These are phyloP conservation scores for Blastomyces silverae DNA, from an alignment of 2,329 filamentous ascomycete species.

Conservation along the genomic window DNA sequence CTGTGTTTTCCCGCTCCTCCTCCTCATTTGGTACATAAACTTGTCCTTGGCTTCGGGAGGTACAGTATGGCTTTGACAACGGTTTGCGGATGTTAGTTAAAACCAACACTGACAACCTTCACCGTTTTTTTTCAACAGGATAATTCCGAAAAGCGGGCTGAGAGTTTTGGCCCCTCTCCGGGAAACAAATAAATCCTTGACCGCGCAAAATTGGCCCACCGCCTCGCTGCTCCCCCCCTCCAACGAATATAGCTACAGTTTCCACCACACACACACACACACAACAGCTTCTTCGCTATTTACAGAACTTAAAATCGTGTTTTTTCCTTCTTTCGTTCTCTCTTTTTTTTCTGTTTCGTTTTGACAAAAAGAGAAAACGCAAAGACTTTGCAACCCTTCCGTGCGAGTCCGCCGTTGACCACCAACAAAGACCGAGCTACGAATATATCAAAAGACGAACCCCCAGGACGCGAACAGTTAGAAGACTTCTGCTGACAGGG, in stretches of 20 bases:
- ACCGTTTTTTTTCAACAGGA: background rate
- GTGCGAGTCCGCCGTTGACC: background rate
- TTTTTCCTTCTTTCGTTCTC: background rate
- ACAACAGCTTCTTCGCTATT: background rate
- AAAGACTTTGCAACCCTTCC: too few species aligned
- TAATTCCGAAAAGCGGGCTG: background rate
- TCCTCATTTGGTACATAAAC: background rate
- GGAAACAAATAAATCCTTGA: background rate
- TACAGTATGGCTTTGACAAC: background rate
- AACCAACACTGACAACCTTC: background rate
- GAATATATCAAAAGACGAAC: background rate
- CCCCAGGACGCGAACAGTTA: background rate
- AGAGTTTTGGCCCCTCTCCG: background rate
- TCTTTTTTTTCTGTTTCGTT: background rate
- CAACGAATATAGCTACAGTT: background rate
- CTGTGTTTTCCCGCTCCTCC: background rate
- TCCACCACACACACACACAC: too few species aligned
- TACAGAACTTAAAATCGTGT: background rate
- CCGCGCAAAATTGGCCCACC: background rate
- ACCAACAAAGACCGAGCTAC: background rate
- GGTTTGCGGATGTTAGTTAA: background rate
- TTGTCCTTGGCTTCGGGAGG: background rate
- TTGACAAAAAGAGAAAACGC: too few species aligned
- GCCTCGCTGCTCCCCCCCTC: background rate
- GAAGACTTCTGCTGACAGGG: conserved; percentile 7